A percentile compares a stretch with the other conserved stretches of the same genome.
phyloP scores from a whole-genome alignment of 2,329 filamentous ascomycete genomes.

The Aspergillus bombycis region DNA sequence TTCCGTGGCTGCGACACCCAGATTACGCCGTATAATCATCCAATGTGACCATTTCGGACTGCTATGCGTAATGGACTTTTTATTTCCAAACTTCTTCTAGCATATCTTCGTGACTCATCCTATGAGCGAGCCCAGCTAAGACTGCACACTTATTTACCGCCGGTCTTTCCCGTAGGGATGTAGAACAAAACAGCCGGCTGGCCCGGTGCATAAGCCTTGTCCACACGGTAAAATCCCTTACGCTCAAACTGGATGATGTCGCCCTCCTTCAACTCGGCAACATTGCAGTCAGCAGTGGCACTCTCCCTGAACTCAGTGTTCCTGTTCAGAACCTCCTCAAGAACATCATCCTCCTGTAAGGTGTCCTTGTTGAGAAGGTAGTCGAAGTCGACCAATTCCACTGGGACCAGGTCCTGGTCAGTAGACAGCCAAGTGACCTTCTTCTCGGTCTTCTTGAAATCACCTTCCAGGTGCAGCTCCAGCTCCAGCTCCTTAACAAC shows the following conservation, averaged over 20 bases:
- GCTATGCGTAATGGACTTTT: neutral
- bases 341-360: constrained; percentile 80
- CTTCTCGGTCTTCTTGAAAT: constrained; percentile 94
- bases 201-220: constrained; percentile 63
- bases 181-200: constrained; percentile 67
- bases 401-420: constrained; percentile 75
- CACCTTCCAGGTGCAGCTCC: constrained; percentile 87
- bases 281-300: constrained; percentile 79
- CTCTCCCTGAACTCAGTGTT: constrained; percentile 74
- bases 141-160: constrained; percentile 31
- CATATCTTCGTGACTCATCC: neutral
- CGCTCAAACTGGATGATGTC: constrained; percentile 96
- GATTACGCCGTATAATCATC: neutral
- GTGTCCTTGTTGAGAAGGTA: constrained; percentile 95
- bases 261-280: constrained; percentile 75
- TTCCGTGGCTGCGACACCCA: neutral
- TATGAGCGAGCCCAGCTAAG: neutral
- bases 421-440: constrained; percentile 92
- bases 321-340: constrained; percentile 81
- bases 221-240: constrained; percentile 88
- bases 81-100: neutral
- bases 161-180: constrained; percentile 67
- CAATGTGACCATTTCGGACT: neutral
- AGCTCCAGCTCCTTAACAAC: constrained; percentile 72
- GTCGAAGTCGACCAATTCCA: constrained; percentile 92